Evolutionary conservation across 345 rosid species (phyloP), one percentile per base, ranked within the genome.

Genomic region (Eucalyptus sp.): DNA sequence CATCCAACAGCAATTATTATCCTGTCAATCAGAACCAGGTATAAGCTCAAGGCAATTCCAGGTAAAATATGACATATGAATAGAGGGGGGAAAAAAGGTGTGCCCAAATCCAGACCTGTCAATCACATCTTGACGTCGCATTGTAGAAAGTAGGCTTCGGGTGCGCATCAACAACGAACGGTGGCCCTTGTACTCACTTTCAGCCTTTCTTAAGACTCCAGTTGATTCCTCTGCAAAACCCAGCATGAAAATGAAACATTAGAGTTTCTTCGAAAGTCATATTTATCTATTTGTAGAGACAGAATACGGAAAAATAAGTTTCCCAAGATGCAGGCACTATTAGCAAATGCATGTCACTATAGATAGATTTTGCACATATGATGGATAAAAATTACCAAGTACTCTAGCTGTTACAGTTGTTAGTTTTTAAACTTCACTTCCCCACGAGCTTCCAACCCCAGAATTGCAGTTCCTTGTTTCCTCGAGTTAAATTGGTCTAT

Each of bases 171-270:
- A 91, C 93, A 98, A 87, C 5, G 98, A 97, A 86, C 92, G 96
- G 66, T 98, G 99, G 66, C 98, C 99, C 93, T 96, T 97, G 91
- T 98, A 98, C 93, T 98, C 99, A 91, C 94, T 96, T 91, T 98
- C 99, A 79, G 99, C 98, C 90, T 96, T 96, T 83, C 87, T 94
- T 84, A 98, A 90, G 37, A 94, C 95, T 88, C 96, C 96, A 2
- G 98, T 95, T 64, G 99, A 97, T 91, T 97, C 99, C 88, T 97
- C 99, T 98, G 92, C 81, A 88, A 49, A 79, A 87, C 71, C 86
- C 91, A 79, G 81, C 66, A 84, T 12, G 51, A 25, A 86, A 41
- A 81, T 41, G 5, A 87, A 27, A 88, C 50, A 87, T 37, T 20
- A 0, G 7, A 71, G 81, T 8, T 33, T 33, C 48, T 76, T 76